Evolutionary conservation across 768 basidiomycete species (phyloP).

Genomic region (Leccinellum rugosiceps): DNA sequence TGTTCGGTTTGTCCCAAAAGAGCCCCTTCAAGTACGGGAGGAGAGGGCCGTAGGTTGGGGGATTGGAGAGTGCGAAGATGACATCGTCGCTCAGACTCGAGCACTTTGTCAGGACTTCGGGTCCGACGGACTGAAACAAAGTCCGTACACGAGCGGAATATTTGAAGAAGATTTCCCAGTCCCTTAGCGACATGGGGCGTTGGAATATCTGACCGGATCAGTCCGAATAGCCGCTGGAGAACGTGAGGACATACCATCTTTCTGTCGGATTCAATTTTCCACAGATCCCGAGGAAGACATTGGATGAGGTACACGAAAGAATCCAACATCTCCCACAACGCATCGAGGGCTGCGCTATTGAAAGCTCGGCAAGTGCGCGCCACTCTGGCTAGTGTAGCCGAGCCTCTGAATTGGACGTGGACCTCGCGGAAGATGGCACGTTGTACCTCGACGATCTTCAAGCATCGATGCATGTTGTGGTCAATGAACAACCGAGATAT

Average conservation of each 20-base stretch:
- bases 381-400: conserved; percentile 15
- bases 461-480: conserved; percentile 22
- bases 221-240: background rate
- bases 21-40: conserved; percentile 21
- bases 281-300: conserved; percentile 29
- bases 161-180: conserved; percentile 28
- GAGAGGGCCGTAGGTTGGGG: conserved; percentile 20
- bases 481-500: background rate
- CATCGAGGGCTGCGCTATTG: conserved; percentile 21
- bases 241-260: conserved; percentile 11
- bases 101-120: background rate
- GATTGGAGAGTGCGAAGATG: conserved; percentile 24
- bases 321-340: conserved; percentile 21
- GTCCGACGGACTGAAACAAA: conserved; percentile 1
- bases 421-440: conserved; percentile 20
- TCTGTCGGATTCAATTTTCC: conserved; percentile 14
- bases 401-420: background rate
- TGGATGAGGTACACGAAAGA: conserved; percentile 21
- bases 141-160: conserved; percentile 24
- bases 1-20: conserved; percentile 14
- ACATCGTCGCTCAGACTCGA: conserved; percentile 17
- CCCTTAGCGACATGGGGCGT: conserved; percentile 25
- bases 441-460: conserved; percentile 28
- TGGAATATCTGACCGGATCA: conserved; percentile 20
- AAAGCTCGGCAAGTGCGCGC: conserved; percentile 28